phyloP scores from a whole-genome alignment of 2,329 filamentous ascomycete genomes.

The Colletotrichum higginsianum region DNA sequence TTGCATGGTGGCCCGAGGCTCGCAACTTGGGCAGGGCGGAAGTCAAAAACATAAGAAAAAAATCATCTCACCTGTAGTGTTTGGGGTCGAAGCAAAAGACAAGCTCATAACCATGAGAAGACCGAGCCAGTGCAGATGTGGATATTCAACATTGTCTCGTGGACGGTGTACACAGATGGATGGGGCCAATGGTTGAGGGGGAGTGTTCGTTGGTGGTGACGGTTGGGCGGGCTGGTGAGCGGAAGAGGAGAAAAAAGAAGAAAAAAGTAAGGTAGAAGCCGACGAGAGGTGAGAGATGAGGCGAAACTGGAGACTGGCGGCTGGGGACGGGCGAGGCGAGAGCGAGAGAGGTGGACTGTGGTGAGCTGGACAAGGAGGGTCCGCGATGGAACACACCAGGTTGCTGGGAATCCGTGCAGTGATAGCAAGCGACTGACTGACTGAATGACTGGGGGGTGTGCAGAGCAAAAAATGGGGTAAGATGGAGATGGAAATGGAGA shows the following conservation, averaged over 20 bases:
- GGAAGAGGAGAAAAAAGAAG: neutral
- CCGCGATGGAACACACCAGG: constrained; percentile 38
- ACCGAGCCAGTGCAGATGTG: constrained; percentile 14
- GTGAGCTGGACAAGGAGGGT: constrained; percentile 28
- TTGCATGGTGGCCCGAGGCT: constrained; percentile 1
- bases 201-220: neutral
- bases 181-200: neutral
- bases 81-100: constrained; percentile 3
- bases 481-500: constrained; percentile 21
- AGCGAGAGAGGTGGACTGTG: neutral
- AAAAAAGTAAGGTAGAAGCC: neutral
- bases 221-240: no score
- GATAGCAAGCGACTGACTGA: no score
- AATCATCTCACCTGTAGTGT: neutral
- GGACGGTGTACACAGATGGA: neutral
- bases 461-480: constrained; percentile 39
- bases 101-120: constrained; percentile 38
- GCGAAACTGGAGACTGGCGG: constrained; percentile 13
- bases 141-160: constrained; percentile 34
- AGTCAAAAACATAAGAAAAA: neutral
- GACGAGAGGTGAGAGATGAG: constrained; percentile 19
- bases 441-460: constrained; percentile 4
- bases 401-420: constrained; percentile 16
- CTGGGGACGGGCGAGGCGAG: constrained; percentile 6
- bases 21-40: constrained; percentile 10